Conservation (phyloP, 1,284 basidiomycete genomes). For the Fistulinella staudtii region DNA sequence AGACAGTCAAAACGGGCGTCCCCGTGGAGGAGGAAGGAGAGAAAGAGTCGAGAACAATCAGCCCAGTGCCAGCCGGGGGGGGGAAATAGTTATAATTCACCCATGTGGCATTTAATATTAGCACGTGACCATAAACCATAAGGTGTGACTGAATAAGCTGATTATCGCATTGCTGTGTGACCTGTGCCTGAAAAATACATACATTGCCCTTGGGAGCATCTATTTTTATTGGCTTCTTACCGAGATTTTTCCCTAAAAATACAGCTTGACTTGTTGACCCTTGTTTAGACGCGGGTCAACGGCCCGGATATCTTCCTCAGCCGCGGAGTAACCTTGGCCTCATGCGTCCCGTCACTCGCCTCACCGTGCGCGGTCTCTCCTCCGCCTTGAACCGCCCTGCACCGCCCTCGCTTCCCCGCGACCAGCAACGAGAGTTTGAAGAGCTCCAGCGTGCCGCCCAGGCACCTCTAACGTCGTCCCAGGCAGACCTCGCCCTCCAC, state of each 20-base stretch:
- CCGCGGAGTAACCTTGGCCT: too few relatives aligned
- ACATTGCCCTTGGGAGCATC: background rate
- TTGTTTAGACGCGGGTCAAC: too few relatives aligned
- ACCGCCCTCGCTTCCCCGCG: slow-evolving; percentile 65
- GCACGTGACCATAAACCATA: slow-evolving; percentile 12
- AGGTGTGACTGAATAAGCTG: slow-evolving; percentile 9
- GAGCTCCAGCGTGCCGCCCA: slow-evolving; percentile 61
- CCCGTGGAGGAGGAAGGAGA: background rate
- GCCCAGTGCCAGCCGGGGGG: slow-evolving; percentile 2
- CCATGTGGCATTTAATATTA: slow-evolving; percentile 4
- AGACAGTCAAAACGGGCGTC: background rate
- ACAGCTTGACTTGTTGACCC: too few relatives aligned
- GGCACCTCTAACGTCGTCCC: slow-evolving; percentile 37
- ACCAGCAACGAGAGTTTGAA: slow-evolving; percentile 75
- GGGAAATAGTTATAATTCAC: too few relatives aligned
- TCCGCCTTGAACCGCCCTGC: slow-evolving; percentile 51
- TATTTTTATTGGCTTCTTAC: background rate
- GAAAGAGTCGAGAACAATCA: background rate
- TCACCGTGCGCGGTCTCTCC: slow-evolving; percentile 3
- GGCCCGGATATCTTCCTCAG: too few relatives aligned
- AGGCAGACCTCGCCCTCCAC: slow-evolving; percentile 48
- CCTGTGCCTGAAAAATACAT: slow-evolving; percentile 4
- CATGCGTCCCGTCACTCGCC: background rate
- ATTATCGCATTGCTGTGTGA: slow-evolving; percentile 1
- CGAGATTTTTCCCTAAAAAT: background rate